Evolutionary conservation across 1,284 basidiomycete species (phyloP), one percentile per base, ranked within the genome.

Genomic region (Takashimella tepidaria): DNA sequence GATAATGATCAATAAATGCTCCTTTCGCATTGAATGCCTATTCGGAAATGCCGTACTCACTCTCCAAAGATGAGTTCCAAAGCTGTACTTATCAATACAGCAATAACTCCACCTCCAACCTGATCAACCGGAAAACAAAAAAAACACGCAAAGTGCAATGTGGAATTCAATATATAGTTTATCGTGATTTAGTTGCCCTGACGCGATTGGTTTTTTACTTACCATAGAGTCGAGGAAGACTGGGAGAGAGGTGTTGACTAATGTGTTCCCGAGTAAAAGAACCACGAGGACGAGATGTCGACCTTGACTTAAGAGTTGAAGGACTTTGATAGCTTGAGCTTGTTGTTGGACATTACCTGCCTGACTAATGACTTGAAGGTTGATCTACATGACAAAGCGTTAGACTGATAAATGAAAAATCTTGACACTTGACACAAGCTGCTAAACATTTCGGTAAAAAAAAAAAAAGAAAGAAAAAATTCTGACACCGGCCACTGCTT

Each of bases 161-260:
- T n/a, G n/a, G n/a, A n/a, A n/a, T n/a, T n/a, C n/a, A n/a, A n/a
- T n/a, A n/a, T n/a, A n/a, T n/a, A n/a, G n/a, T n/a, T n/a, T n/a
- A n/a, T n/a, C n/a, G n/a, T n/a, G n/a, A n/a, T n/a, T n/a, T n/a
- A n/a, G n/a, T n/a, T n/a, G n/a, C n/a, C n/a, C n/a, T n/a, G n/a
- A n/a, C n/a, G n/a, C n/a, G n/a, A n/a, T n/a, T n/a, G n/a, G n/a
- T n/a, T n/a, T n/a, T 16, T 8, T 11, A 60, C 69, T 16, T 27
- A 74, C 72, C 22, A 74, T 66, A 3, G 61, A 62, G 55, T 74
- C 72, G 25, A 80, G 67, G 55, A 80, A 79, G 56, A 79, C 72
- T 8, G 78, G 79, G 27, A 79, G 63, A n/a, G 77, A 76, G 47
- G 78, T 77, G 61, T 79, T 79, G 56, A 78, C 77, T 45, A 79